Conservation (phyloP, 495 filamentous ascomycete genomes). For the Annulohypoxylon nitens region DNA sequence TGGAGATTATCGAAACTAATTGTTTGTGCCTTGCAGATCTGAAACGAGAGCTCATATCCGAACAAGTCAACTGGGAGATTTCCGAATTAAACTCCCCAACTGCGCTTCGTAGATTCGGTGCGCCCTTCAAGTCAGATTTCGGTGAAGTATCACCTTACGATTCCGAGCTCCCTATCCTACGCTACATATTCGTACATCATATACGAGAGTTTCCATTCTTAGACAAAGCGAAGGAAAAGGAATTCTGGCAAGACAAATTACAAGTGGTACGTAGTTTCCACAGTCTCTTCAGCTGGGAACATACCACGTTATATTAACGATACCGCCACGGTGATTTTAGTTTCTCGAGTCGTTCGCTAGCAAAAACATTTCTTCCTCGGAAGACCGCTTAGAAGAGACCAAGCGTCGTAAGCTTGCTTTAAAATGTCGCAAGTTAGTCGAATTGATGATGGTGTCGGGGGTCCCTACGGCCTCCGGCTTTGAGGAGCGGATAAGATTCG, state of each 20-base stretch:
- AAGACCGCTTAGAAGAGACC: slow-evolving; percentile 94
- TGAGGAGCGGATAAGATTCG: slow-evolving; percentile 95
- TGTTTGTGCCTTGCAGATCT: slow-evolving; percentile 72
- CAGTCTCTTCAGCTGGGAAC: slow-evolving; percentile 4
- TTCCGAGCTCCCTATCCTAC: slow-evolving; percentile 91
- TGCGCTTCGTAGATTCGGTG: slow-evolving; percentile 93
- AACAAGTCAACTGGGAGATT: slow-evolving; percentile 91
- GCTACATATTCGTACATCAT: slow-evolving; percentile 98
- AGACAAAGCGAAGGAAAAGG: slow-evolving; percentile 94
- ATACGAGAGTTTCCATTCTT: slow-evolving; percentile 97
- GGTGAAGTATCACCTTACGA: slow-evolving; percentile 95
- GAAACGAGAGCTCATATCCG: slow-evolving; percentile 92
- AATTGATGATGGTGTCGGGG: slow-evolving; percentile 99
- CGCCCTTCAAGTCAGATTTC: slow-evolving; percentile 90
- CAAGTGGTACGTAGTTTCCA: slow-evolving; percentile 78
- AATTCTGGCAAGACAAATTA: slow-evolving; percentile 99
- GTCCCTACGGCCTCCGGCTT: slow-evolving; percentile 96
- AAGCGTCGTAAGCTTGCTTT: slow-evolving; percentile 91
- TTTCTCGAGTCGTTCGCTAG: slow-evolving; percentile 98
- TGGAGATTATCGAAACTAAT: slow-evolving; percentile 47
- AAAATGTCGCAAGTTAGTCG: slow-evolving; percentile 94
- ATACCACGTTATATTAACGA: slow-evolving; percentile 28
- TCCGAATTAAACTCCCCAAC: slow-evolving; percentile 92
- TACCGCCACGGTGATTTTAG: slow-evolving; percentile 58
- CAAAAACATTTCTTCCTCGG: slow-evolving; percentile 96